Percentiles rank a stretch among this genome's conserved stretches.
Conservation (phyloP, 2,329 filamentous ascomycete species). For the Botrytis pseudocinerea region DNA sequence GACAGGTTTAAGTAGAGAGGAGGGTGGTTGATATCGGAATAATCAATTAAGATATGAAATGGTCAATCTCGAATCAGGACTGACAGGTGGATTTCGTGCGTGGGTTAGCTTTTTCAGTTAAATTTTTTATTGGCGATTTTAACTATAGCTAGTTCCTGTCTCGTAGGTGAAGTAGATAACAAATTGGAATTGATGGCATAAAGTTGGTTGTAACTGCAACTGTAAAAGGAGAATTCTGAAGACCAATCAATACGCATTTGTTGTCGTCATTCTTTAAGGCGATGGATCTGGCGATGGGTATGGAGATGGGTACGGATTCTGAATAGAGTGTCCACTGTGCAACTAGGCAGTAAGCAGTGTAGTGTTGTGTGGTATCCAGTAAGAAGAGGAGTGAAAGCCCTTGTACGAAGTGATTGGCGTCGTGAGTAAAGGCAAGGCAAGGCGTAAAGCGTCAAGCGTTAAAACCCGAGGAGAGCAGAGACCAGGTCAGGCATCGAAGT, state of each 20-base stretch:
- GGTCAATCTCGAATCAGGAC: not conserved
- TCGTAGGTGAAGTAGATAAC: not conserved
- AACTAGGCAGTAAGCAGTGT: too few species aligned
- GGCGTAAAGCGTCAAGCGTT: too few species aligned
- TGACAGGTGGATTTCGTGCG: not conserved
- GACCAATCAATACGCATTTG: slow-evolving; percentile 1
- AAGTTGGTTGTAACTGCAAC: not conserved
- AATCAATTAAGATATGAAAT: not conserved
- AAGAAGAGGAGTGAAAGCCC: too few species aligned
- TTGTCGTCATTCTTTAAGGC: slow-evolving; percentile 11
- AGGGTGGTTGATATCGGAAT: slow-evolving; percentile 4
- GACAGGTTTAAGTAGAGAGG: not conserved
- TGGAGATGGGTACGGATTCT: not conserved
- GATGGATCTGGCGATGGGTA: not conserved
- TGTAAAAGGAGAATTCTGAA: not conserved
- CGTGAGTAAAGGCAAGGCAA: too few species aligned
- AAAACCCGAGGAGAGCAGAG: too few species aligned
- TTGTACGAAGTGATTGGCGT: not conserved
- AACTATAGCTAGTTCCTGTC: not conserved
- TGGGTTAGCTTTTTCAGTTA: not conserved
- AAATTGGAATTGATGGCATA: not conserved
- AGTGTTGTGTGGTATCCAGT: too few species aligned
- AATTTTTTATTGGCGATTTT: not conserved
- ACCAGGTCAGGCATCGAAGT: not conserved
- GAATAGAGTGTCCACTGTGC: not conserved